Conservation (phyloP, 2,329 filamentous ascomycete species). For the Epichloe hybrida region DNA sequence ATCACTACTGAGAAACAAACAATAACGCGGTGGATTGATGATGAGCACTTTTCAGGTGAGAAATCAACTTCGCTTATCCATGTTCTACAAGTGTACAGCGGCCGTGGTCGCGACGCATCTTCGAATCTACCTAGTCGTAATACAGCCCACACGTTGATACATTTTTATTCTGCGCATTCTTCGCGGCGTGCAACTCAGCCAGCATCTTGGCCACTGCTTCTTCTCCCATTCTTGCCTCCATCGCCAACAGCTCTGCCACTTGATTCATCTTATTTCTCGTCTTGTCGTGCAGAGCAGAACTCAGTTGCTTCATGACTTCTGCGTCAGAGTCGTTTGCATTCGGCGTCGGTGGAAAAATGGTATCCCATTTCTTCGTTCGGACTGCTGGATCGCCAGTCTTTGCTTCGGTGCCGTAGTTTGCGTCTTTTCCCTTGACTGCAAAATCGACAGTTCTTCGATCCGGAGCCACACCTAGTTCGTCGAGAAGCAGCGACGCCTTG, state of each 20-base stretch:
- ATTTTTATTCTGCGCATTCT: background rate
- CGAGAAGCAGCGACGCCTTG: slow-evolving; percentile 59
- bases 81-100: background rate
- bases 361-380: slow-evolving; percentile 23
- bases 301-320: slow-evolving; percentile 10
- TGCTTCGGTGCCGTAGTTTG: slow-evolving; percentile 46
- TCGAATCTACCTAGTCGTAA: background rate
- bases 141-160: background rate
- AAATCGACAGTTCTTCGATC: slow-evolving; percentile 49
- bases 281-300: slow-evolving; percentile 8
- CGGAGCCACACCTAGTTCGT: slow-evolving; percentile 58
- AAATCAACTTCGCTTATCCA: too few relatives aligned
- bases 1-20: too few relatives aligned
- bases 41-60: too few relatives aligned
- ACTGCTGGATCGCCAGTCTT: slow-evolving; percentile 13
- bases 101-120: background rate
- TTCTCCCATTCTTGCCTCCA: slow-evolving; percentile 17
- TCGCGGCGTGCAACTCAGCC: slow-evolving; percentile 8
- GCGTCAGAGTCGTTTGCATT: slow-evolving; percentile 13
- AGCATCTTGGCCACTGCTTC: slow-evolving; percentile 11
- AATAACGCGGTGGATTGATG: too few relatives aligned
- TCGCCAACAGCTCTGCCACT: slow-evolving; percentile 14
- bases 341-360: slow-evolving; percentile 37
- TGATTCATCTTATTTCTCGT: slow-evolving; percentile 16
- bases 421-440: slow-evolving; percentile 50